phyloP scores from a whole-genome alignment of 73 alveolate species.

The Blepharisma stoltei region DNA sequence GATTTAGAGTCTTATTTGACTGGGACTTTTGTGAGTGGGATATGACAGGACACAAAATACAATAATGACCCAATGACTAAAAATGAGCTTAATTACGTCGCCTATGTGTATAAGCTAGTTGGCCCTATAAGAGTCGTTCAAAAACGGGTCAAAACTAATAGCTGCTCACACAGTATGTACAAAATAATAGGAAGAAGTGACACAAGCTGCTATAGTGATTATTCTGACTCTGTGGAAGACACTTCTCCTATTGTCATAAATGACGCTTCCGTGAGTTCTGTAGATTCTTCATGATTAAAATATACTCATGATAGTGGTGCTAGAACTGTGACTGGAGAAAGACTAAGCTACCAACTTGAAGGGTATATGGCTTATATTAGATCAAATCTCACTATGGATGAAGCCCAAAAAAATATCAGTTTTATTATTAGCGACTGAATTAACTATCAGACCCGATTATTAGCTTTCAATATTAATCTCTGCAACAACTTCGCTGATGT shows the following conservation, averaged over 20 bases:
- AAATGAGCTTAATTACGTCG: not conserved
- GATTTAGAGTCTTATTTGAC: not conserved
- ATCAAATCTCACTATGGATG: not conserved
- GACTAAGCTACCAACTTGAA: not conserved
- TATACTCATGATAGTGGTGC: not conserved
- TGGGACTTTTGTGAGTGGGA: not conserved
- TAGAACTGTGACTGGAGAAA: not conserved
- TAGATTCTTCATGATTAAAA: not conserved
- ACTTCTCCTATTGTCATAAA: not conserved
- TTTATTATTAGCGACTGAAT: not conserved
- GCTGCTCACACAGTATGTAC: not conserved
- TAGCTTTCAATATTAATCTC: not conserved
- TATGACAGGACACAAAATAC: not conserved
- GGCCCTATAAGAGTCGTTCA: constrained; percentile 10
- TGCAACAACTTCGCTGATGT: not conserved
- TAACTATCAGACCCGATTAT: not conserved
- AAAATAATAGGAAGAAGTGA: not conserved
- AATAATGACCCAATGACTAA: not conserved
- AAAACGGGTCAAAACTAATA: not conserved
- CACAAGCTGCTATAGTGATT: not conserved
- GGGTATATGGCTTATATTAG: not conserved
- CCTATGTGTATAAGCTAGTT: not conserved
- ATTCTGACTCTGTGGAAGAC: not conserved
- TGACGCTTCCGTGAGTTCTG: not conserved
- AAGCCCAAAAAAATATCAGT: not conserved